Evolutionary conservation across 2,329 filamentous ascomycete species (phyloP).

Genomic region (Emergomyces pasteurianus): DNA sequence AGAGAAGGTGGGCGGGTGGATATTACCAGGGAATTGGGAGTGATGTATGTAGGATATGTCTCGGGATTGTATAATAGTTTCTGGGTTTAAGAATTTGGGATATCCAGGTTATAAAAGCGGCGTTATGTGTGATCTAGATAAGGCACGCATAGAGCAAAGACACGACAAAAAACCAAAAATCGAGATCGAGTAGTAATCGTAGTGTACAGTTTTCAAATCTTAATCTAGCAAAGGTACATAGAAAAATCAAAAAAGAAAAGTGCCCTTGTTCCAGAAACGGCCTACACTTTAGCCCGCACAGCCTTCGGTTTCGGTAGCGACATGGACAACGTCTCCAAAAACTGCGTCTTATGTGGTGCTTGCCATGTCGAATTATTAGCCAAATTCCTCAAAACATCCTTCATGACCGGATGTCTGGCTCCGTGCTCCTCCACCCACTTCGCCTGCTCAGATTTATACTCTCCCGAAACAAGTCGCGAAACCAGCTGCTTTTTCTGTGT

Average conservation of each 20-base stretch:
- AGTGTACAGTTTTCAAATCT: slow-evolving; percentile 1
- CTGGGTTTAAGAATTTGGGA: not conserved
- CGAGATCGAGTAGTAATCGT: not conserved
- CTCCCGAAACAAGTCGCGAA: slow-evolving; percentile 22
- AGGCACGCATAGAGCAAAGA: not conserved
- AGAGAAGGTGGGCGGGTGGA: not conserved
- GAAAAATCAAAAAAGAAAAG: not conserved
- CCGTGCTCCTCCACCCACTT: slow-evolving; percentile 5
- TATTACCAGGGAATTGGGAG: not conserved
- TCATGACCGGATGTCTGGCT: slow-evolving; percentile 16
- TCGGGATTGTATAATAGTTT: not conserved
- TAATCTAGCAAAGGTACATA: not conserved
- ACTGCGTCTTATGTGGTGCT: slow-evolving; percentile 23
- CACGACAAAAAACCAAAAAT: not conserved
- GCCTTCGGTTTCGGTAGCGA: slow-evolving; percentile 16
- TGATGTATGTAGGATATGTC: not conserved
- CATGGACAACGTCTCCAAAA: slow-evolving; percentile 28
- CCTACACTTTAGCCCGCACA: not conserved
- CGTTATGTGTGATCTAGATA: not conserved
- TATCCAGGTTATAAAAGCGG: not conserved
- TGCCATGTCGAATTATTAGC: slow-evolving; percentile 32
- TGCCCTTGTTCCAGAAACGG: not conserved
- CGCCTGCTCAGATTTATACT: slow-evolving; percentile 17
- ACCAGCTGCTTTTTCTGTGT: slow-evolving; percentile 20
- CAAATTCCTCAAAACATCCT: slow-evolving; percentile 24